Base-by-base conservation (phyloP, 306 rosid genomes). In the Begonia peltatifolia region DNA sequence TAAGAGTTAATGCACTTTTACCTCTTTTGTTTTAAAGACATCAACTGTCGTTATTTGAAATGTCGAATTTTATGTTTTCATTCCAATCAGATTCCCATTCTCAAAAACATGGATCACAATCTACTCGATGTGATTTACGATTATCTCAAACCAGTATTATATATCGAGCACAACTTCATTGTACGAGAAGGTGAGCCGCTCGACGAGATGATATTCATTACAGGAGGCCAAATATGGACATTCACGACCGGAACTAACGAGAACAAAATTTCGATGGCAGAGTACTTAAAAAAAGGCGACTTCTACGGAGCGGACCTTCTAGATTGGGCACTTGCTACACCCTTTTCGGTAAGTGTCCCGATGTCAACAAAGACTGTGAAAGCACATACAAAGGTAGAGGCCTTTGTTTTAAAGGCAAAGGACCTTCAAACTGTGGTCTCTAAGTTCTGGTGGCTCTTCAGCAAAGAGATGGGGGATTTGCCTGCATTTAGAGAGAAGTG, bases 381-480 rank as follows among this genome's bases (percentile, higher is more conserved):
- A 5, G 42, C 57, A 0, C 58, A 42, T 38, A 42, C 48, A 11
- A 67, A 43, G 14, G 72, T 67, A 9, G 53, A 60, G 36, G 62
- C 35, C 1, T 60, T 67, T 30, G 53, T 16, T 25, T 41, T 60
- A 10, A 55, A 9, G 48, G 62, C 61, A 20, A n/a, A 42, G 13
- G 53, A 60, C 14, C 42, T 67, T 23, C 47, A 55, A 16, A 54
- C 2, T 0, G 47, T 67, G 11, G 17, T 67, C 2, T 6, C 61
- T 3, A 67, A 60, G 9, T 67, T 54, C 56, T 65, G 65, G 65
- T 60, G 65, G 65, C 65, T 60, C 49, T 50, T 60, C 50, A 51
- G 57, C 20, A 60, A 23, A 18, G 48, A 44, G 48, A 2, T 44
- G 13, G 9, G 14, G 6, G 13, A 42, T 46, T 60, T 42, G 2